Conservation (phyloP, 257 asterid genomes). For the Prunella vulgaris region DNA sequence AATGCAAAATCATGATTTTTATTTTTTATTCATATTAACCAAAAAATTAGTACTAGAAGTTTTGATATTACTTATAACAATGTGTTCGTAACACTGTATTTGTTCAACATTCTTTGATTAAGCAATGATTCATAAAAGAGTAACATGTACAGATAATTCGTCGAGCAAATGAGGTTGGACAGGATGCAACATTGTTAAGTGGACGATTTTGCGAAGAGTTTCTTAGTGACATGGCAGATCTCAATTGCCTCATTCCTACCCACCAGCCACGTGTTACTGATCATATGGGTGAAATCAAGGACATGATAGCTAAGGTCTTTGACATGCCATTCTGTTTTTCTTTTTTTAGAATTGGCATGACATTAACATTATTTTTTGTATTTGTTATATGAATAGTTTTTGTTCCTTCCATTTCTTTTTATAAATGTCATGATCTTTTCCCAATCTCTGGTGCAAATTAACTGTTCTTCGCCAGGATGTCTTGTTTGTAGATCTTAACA, state of each 20-base stretch:
- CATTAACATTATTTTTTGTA: no score
- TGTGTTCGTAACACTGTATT: background rate
- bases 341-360: no score
- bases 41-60: background rate
- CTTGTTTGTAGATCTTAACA: no score
- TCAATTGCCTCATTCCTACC: no score
- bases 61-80: background rate
- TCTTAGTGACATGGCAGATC: no score
- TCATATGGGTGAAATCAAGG: conserved; percentile 53
- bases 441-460: background rate
- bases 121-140: conserved; percentile 7
- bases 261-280: no score
- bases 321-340: background rate
- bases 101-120: background rate
- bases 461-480: background rate
- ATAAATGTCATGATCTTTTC: background rate
- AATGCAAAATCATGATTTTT: no score
- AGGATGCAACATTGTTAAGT: no score
- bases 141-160: conserved; percentile 53
- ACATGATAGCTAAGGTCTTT: conserved; percentile 71
- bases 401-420: background rate
- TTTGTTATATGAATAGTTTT: no score
- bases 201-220: no score
- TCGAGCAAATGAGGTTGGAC: conserved; percentile 59
- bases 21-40: no score